A percentile compares a stretch with the other conserved stretches of the same genome.
phyloP scores from a whole-genome alignment of 495 filamentous ascomycete genomes.

The Aspergillus sclerotiicarbonarius region DNA sequence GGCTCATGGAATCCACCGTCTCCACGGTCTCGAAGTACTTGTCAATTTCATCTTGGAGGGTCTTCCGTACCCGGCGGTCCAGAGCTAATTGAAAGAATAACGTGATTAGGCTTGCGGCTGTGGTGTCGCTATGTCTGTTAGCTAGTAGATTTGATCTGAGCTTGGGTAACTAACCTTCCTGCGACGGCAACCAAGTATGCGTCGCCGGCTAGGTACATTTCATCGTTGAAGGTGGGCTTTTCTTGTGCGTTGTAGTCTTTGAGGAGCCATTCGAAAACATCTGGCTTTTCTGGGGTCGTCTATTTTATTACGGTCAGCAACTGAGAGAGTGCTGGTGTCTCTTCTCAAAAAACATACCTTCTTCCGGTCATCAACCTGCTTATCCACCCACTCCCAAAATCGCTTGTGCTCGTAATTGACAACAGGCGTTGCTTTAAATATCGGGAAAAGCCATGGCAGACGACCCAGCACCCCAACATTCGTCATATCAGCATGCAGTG shows the following conservation, averaged over 20 bases:
- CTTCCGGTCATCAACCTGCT: not conserved
- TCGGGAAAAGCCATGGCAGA: not conserved
- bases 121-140: slow-evolving; percentile 6
- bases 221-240: not conserved
- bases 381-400: not conserved
- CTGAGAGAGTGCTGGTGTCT: not conserved
- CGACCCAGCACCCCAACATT: not conserved
- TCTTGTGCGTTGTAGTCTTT: not conserved
- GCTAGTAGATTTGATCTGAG: not conserved
- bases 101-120: not conserved
- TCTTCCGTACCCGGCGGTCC: not conserved
- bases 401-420: not conserved
- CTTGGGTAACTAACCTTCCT: not conserved
- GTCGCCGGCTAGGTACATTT: not conserved
- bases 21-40: not conserved
- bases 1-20: not conserved
- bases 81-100: slow-evolving; percentile 1
- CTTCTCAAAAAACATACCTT: not conserved
- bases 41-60: slow-evolving; percentile 1
- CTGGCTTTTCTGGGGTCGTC: not conserved
- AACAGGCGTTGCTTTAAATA: not conserved
- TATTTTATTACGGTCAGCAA: not conserved
- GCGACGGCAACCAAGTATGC: not conserved
- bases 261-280: not conserved
- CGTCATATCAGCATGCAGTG: not conserved